Evolutionary conservation across 495 filamentous ascomycete species (phyloP).

Genomic region (Tuber microsphaerosporum): DNA sequence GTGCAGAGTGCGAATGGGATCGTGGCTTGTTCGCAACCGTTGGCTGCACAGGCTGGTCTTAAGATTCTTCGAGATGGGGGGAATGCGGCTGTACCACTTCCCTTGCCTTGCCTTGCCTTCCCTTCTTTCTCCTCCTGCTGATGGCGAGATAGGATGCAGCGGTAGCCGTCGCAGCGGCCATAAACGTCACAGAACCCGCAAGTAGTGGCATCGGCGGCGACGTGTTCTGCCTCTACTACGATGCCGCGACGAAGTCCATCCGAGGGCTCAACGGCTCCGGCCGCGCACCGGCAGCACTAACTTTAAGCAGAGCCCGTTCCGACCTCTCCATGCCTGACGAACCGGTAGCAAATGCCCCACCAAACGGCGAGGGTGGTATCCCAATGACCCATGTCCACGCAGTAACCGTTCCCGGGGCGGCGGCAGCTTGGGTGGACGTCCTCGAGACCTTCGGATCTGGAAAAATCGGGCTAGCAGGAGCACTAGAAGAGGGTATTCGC

Average conservation of each 20-base stretch:
- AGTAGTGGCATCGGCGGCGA: constrained; percentile 97
- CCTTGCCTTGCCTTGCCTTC: neutral
- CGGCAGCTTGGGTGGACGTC: constrained; percentile 89
- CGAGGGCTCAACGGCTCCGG: constrained; percentile 87
- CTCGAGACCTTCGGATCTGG: constrained; percentile 89
- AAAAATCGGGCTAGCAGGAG: constrained; percentile 67
- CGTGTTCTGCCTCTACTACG: constrained; percentile 94
- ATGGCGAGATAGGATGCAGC: constrained; percentile 68
- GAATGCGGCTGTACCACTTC: constrained; percentile 63
- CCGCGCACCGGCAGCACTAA: constrained; percentile 61
- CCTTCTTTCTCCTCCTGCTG: constrained; percentile 1
- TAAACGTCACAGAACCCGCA: constrained; percentile 90
- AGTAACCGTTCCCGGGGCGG: constrained; percentile 79
- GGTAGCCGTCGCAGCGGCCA: constrained; percentile 77
- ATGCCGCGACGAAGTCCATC: constrained; percentile 71
- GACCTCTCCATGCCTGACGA: constrained; percentile 51
- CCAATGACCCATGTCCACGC: constrained; percentile 71
- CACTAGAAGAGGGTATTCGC: constrained; percentile 75
- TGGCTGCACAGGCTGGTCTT: constrained; percentile 82
- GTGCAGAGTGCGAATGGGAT: constrained; percentile 92
- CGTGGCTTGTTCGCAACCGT: constrained; percentile 80
- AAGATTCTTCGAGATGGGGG: constrained; percentile 76
- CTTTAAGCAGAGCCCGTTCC: constrained; percentile 60
- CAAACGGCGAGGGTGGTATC: constrained; percentile 45
- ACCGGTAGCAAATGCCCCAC: neutral